These are phyloP conservation scores for Digitaria exilis DNA, from an alignment of 202 grass and related monocot genomes.

Conservation along the genomic window DNA sequence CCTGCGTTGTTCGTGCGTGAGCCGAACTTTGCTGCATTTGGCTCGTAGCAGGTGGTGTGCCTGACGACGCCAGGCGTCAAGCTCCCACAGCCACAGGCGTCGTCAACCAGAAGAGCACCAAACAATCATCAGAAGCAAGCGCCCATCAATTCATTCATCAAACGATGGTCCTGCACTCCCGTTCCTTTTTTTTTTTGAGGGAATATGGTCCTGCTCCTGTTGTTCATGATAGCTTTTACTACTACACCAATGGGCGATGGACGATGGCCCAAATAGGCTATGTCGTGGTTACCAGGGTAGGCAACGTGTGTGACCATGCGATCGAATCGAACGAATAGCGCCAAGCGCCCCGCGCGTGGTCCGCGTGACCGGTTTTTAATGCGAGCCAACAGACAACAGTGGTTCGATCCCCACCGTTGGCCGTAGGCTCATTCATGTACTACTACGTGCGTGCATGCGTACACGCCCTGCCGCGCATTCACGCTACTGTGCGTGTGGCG, in stretches of 20 bases:
- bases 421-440: neutral
- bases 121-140: too few relatives aligned
- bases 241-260: too few relatives aligned
- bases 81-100: too few relatives aligned
- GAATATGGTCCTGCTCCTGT: neutral
- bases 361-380: constrained; percentile 15
- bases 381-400: neutral
- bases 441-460: neutral
- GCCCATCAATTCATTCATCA: too few relatives aligned
- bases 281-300: neutral
- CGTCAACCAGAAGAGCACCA: too few relatives aligned
- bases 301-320: neutral
- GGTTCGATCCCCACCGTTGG: neutral
- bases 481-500: neutral
- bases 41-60: too few relatives aligned
- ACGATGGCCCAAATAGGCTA: neutral
- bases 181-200: too few relatives aligned
- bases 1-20: neutral
- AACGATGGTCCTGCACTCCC: neutral
- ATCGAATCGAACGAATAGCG: neutral
- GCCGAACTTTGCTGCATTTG: neutral
- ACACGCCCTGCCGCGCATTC: neutral
- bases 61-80: too few relatives aligned
- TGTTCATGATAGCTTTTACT: too few relatives aligned
- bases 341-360: neutral